phyloP scores from a whole-genome alignment of 2,329 filamentous ascomycete species.

The Juglanconis sp. region DNA sequence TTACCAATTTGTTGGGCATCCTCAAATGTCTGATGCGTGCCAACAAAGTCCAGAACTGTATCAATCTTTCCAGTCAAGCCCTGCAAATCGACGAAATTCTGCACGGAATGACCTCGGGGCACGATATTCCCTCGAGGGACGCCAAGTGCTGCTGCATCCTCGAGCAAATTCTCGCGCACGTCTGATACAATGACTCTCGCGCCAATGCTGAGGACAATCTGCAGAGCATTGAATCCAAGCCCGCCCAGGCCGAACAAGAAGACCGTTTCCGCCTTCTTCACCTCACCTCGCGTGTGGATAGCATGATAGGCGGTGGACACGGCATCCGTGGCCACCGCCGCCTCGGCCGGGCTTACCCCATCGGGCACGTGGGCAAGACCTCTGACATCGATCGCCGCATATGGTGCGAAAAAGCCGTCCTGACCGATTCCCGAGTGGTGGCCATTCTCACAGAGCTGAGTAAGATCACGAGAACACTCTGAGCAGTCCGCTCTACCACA shows the following conservation, averaged over 20 bases:
- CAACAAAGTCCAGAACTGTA: slow-evolving; percentile 32
- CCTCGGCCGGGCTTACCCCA: slow-evolving; percentile 27
- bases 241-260: slow-evolving; percentile 40
- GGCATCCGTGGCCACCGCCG: slow-evolving; percentile 38
- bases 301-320: slow-evolving; percentile 39
- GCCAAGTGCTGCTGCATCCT: slow-evolving; percentile 30
- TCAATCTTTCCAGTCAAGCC: slow-evolving; percentile 24
- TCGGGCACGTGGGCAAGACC: slow-evolving; percentile 22
- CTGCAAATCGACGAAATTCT: slow-evolving; percentile 27
- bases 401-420: slow-evolving; percentile 41
- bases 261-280: slow-evolving; percentile 33
- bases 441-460: slow-evolving; percentile 34
- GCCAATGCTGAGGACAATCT: slow-evolving; percentile 44
- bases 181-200: slow-evolving; percentile 40
- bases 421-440: slow-evolving; percentile 42
- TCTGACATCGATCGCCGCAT: slow-evolving; percentile 28
- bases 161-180: slow-evolving; percentile 27
- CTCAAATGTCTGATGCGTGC: slow-evolving; percentile 33
- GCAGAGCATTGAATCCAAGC: slow-evolving; percentile 38
- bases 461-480: slow-evolving; percentile 37
- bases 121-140: slow-evolving; percentile 30
- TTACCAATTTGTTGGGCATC: slow-evolving; percentile 33
- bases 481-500: slow-evolving; percentile 30
- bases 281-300: slow-evolving; percentile 32
- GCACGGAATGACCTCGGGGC: slow-evolving; percentile 25